phyloP scores from a whole-genome alignment of 306 rosid species.

The Calophaca sinica region DNA sequence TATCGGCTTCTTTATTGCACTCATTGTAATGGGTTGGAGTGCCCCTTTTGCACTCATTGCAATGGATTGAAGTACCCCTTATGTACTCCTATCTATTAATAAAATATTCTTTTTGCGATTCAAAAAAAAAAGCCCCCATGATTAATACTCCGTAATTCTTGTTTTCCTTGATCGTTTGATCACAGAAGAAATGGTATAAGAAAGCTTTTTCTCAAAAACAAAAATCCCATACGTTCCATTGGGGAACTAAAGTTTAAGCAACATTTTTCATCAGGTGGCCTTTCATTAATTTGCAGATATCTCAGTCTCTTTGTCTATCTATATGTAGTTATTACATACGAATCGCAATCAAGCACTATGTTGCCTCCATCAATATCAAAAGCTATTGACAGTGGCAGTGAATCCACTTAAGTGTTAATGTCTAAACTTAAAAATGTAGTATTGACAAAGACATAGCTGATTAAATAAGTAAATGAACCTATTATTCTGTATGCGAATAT shows the following conservation, averaged over 20 bases:
- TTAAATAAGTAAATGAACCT: constrained; percentile 11
- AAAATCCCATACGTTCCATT: too few relatives aligned
- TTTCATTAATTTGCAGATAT: constrained; percentile 1
- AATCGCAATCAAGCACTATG: constrained; percentile 32
- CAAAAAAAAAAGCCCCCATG: too few relatives aligned
- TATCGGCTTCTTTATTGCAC: too few relatives aligned
- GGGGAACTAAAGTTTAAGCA: not conserved
- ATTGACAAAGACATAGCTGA: constrained; percentile 30
- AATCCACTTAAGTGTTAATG: constrained; percentile 40
- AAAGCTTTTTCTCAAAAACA: too few relatives aligned
- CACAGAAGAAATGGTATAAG: too few relatives aligned
- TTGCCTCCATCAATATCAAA: constrained; percentile 41
- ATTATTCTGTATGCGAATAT: constrained; percentile 17
- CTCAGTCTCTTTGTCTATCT: not conserved
- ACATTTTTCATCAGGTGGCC: constrained; percentile 36
- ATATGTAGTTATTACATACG: constrained; percentile 11
- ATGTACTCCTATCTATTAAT: too few relatives aligned
- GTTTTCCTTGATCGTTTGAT: too few relatives aligned
- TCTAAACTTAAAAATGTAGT: constrained; percentile 21
- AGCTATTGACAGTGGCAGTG: constrained; percentile 32
- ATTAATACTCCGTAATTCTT: too few relatives aligned
- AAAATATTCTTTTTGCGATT: too few relatives aligned
- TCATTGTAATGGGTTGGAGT: too few relatives aligned
- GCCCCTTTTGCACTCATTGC: too few relatives aligned
- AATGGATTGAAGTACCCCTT: too few relatives aligned